Evolutionary conservation across 768 basidiomycete species (phyloP).

Genomic region (Amanita fuliginea): DNA sequence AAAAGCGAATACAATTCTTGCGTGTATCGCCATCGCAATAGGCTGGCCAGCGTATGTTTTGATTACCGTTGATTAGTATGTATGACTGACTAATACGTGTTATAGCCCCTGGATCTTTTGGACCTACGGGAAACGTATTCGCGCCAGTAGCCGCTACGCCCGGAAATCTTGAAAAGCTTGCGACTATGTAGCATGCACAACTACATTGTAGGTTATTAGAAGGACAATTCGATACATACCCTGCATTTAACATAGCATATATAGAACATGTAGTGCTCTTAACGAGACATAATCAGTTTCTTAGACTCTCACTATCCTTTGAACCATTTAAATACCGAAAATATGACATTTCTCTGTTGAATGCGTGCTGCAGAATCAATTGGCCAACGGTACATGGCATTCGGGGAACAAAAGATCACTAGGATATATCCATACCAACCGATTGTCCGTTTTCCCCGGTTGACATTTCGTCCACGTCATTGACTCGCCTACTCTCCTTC

Average conservation of each 20-base stretch:
- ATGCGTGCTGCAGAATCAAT: too few species aligned
- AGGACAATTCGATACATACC: neutral
- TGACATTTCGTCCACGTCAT: neutral
- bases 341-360: too few species aligned
- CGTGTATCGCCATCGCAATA: conserved; percentile 41
- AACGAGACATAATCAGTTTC: too few species aligned
- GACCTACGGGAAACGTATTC: conserved; percentile 2
- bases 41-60: conserved; percentile 32
- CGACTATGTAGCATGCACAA: too few species aligned
- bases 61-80: neutral
- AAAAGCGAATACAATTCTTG: conserved; percentile 57
- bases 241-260: neutral
- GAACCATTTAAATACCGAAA: too few species aligned
- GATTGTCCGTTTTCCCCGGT: neutral
- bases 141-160: conserved; percentile 5
- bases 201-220: too few species aligned
- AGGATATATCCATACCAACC: neutral
- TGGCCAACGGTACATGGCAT: too few species aligned
- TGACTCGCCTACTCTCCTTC: neutral
- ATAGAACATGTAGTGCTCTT: too few species aligned
- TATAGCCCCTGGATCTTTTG: conserved; percentile 10
- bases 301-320: too few species aligned
- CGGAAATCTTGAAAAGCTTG: neutral
- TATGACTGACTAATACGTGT: neutral
- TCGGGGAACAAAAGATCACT: too few species aligned